Evolutionary conservation across 192 early-diverging fungal species (phyloP).

Genomic region (Rhizophlyctis rosea): DNA sequence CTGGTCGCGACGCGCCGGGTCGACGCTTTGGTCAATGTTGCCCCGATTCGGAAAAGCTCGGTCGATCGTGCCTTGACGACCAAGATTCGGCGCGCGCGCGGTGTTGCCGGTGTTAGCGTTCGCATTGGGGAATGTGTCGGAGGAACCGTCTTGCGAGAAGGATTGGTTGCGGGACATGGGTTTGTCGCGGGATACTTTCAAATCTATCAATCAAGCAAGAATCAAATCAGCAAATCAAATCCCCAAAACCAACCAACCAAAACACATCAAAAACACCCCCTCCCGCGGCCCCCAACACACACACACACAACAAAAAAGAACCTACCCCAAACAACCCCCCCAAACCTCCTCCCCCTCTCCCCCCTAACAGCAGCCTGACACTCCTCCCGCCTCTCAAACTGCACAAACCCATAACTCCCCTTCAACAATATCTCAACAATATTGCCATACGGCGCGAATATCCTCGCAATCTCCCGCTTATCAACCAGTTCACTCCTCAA

Average conservation of each 20-base stretch:
- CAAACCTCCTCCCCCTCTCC: conserved; percentile 41
- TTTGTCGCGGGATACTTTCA: conserved; percentile 42
- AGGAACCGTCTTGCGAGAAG: neutral
- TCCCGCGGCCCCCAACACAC: neutral
- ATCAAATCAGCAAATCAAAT: conserved; percentile 3
- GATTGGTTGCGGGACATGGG: neutral
- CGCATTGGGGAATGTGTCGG: too few species aligned
- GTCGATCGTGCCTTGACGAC: too few species aligned
- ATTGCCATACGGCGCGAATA: conserved; percentile 55
- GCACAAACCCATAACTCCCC: conserved; percentile 48
- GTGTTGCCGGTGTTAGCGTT: too few species aligned
- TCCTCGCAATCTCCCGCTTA: conserved; percentile 42
- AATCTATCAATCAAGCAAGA: conserved; percentile 24
- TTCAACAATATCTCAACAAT: conserved; percentile 53
- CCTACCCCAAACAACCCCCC: conserved; percentile 45
- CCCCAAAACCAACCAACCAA: conserved; percentile 3
- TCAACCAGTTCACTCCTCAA: conserved; percentile 40
- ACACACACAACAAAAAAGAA: conserved; percentile 6
- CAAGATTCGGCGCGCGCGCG: too few species aligned
- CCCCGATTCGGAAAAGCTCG: too few species aligned
- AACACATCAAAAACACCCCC: conserved; percentile 6
- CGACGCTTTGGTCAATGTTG: too few species aligned
- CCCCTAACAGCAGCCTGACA: conserved; percentile 38
- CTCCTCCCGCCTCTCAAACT: conserved; percentile 45
- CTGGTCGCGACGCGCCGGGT: too few species aligned